phyloP scores from a whole-genome alignment of 139 green algal species.

The Volvox reticuliferus region DNA sequence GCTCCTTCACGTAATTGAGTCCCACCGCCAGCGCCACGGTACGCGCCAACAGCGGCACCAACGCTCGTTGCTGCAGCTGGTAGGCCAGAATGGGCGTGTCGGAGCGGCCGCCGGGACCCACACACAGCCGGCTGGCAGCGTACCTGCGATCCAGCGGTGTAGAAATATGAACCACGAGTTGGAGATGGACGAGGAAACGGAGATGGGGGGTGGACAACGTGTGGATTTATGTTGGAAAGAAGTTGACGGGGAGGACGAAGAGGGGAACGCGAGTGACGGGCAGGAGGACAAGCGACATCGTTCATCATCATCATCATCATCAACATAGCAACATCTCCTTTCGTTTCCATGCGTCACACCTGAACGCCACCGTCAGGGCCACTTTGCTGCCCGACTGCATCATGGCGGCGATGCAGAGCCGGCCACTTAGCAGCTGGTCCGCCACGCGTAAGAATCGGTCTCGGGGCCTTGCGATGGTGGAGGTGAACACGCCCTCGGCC shows the following conservation, averaged over 20 bases:
- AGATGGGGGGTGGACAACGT: too few relatives aligned
- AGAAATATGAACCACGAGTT: too few relatives aligned
- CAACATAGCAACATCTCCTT: too few relatives aligned
- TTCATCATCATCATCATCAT: too few relatives aligned
- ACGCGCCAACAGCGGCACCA: slow-evolving; percentile 88
- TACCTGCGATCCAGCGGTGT: slow-evolving; percentile 64
- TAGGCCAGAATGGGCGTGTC: slow-evolving; percentile 94
- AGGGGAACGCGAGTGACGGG: too few relatives aligned
- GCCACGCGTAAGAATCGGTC: slow-evolving; percentile 88
- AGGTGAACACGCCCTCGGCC: slow-evolving; percentile 78
- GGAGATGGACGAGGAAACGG: too few relatives aligned
- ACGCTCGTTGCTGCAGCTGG: slow-evolving; percentile 87
- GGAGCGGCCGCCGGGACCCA: slow-evolving; percentile 80
- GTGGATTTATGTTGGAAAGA: too few relatives aligned
- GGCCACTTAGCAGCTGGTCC: slow-evolving; percentile 92
- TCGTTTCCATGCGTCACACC: background rate
- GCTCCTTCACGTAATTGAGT: slow-evolving; percentile 85
- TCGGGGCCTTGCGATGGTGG: slow-evolving; percentile 70
- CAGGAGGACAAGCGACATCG: too few relatives aligned
- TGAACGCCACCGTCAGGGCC: slow-evolving; percentile 75
- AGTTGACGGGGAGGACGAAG: too few relatives aligned
- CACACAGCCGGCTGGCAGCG: slow-evolving; percentile 81
- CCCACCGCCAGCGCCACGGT: slow-evolving; percentile 89
- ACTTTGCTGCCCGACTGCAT: slow-evolving; percentile 87
- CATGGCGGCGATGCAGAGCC: slow-evolving; percentile 93